Base-by-base conservation (phyloP, 2,329 filamentous ascomycete genomes). In the Penicillium thymicola region DNA sequence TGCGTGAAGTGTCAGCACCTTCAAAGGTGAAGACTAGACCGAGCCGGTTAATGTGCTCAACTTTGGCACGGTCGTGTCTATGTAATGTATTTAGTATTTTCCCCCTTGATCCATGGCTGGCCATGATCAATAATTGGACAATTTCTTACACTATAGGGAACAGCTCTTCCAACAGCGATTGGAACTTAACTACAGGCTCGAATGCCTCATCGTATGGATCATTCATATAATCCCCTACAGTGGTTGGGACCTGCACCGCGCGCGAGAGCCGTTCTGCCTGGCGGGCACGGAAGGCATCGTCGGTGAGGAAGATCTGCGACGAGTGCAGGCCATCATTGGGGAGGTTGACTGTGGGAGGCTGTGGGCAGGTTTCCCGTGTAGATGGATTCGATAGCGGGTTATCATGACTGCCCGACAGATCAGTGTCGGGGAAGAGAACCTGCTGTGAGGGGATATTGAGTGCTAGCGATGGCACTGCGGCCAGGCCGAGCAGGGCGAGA, bases 21-120 rank as follows among this genome's bases (percentile, higher is more conserved):
- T 79, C 65, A 58, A 86, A 76, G 0, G 84, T 86, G 69, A 82
- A 87, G 28, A 88, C 72, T 2, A 88, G 74, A 13, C 85, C 85
- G 40, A 86, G 81, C 0, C 79, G 84, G 65, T 88, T 88, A 55
- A 88, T 75, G 44, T 81, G 84, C 56, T 85, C 82, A 9, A 82
- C 63, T 34, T 65, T 69, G 54, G 78, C 77, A 27, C 73, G 70
- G 37, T 75, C 65, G 59, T 73, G 71, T 10, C 72, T 74, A 51
- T 21, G 25, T 36, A 1, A 6, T 25, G 18, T 13, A 14, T 42
- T 61, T 44, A 51, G 45, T 23, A 72, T 75, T 8, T 5, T 28
- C 18, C 34, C 16, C 6, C 32, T 32, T 58, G 13, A 5, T 45
- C 42, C 13, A 50, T 11, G 11, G 13, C 16, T 32, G 34, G n/a